phyloP scores from a whole-genome alignment of 345 rosid genomes.

The Cochlearia excelsa region DNA sequence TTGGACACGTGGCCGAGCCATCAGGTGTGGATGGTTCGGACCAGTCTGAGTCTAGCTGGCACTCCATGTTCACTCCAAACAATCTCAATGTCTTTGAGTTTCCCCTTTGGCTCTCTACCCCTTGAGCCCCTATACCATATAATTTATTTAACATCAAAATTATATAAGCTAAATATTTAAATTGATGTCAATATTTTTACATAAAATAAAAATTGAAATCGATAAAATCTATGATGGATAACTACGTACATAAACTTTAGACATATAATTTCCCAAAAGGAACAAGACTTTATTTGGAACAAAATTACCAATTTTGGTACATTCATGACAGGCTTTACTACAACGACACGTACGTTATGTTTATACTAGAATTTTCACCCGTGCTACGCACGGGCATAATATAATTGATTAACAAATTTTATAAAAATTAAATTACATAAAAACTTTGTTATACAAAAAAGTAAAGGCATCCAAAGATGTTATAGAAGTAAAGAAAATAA shows the following conservation, averaged over 20 bases:
- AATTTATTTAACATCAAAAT: neutral
- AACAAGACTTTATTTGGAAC: conserved; percentile 3
- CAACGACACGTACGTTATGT: conserved; percentile 14
- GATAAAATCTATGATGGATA: conserved; percentile 3
- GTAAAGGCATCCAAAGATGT: too few species aligned
- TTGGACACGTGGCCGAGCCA: conserved; percentile 42
- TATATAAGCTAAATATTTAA: neutral
- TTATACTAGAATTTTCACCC: too few species aligned
- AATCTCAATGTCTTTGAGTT: conserved; percentile 70
- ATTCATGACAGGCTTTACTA: conserved; percentile 16
- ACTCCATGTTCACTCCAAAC: conserved; percentile 90
- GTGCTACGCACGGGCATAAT: too few species aligned
- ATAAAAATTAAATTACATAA: too few species aligned
- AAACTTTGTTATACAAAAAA: too few species aligned
- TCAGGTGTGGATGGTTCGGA: conserved; percentile 65
- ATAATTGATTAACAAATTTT: too few species aligned
- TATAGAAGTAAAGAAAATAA: too few species aligned
- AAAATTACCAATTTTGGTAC: conserved; percentile 14
- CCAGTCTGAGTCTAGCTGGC: conserved; percentile 59
- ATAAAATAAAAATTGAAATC: too few species aligned
- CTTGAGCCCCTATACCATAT: conserved; percentile 35
- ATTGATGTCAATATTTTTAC: too few species aligned
- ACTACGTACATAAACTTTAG: conserved; percentile 6
- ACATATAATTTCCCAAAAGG: conserved; percentile 10
- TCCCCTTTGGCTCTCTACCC: conserved; percentile 39